A percentile compares a stretch with the other conserved stretches of the same genome.
These are phyloP conservation scores for Diacronema lutheri DNA, from an alignment of 78 protist species.

Conservation along the genomic window DNA sequence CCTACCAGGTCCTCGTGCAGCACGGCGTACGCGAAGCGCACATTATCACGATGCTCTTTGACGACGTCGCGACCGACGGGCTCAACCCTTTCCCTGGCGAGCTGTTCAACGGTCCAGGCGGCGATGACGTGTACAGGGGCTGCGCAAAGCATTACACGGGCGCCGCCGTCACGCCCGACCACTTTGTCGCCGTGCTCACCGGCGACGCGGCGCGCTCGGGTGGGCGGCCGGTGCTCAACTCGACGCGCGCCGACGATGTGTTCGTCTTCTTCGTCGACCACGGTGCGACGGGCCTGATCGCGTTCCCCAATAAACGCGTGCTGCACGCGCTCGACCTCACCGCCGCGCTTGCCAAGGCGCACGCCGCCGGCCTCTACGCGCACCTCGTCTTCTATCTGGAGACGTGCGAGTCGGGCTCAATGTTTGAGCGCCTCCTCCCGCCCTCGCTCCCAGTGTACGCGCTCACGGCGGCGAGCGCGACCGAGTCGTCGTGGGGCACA, in stretches of 20 bases:
- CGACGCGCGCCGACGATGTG: not conserved
- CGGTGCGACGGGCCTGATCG: slow-evolving; percentile 23
- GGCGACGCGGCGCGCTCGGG: slow-evolving; percentile 2
- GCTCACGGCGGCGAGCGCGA: slow-evolving; percentile 18
- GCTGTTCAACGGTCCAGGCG: slow-evolving; percentile 19
- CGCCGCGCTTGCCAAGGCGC: not conserved
- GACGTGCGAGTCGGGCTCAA: slow-evolving; percentile 32
- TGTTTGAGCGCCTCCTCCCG: slow-evolving; percentile 19
- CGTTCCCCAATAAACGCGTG: not conserved
- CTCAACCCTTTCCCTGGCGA: slow-evolving; percentile 30
- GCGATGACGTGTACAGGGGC: slow-evolving; percentile 20
- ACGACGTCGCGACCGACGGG: slow-evolving; percentile 11
- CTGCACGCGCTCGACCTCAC: slow-evolving; percentile 20
- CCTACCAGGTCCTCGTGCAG: slow-evolving; percentile 9
- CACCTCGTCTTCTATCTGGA: slow-evolving; percentile 43
- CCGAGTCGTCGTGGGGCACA: not conserved
- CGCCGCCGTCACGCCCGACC: slow-evolving; percentile 2
- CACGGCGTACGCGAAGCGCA: not conserved
- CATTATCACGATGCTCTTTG: not conserved
- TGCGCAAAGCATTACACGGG: slow-evolving; percentile 33
- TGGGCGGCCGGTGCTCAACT: not conserved
- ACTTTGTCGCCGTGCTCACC: slow-evolving; percentile 1
- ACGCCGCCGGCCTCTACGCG: not conserved
- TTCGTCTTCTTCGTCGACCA: slow-evolving; percentile 22
- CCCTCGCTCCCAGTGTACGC: not conserved